Percentiles rank a stretch among this genome's conserved stretches.
These are phyloP conservation scores for Komagataella mondaviorum DNA, from an alignment of 805 yeast species.

Conservation along the genomic window DNA sequence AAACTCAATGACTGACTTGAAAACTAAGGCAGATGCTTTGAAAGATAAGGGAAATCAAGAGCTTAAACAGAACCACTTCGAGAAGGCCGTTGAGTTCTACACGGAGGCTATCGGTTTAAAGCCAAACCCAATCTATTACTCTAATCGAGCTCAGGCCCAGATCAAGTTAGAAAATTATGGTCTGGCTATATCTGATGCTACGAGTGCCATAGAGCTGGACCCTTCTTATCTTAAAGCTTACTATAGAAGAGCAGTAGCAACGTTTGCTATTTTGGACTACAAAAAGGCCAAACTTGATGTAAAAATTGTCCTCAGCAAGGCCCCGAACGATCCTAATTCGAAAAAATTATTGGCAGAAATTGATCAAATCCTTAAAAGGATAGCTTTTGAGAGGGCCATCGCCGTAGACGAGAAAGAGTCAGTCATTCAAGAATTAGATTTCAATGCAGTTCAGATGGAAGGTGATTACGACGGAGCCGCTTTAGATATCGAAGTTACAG, in stretches of 20 bases:
- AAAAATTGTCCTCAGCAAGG: conserved; percentile 40
- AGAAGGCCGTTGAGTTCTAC: conserved; percentile 56
- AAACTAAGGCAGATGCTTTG: conserved; percentile 26
- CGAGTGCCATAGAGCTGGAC: conserved; percentile 55
- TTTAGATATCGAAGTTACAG: conserved; percentile 26
- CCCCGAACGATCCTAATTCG: conserved; percentile 63
- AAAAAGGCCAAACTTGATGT: conserved; percentile 64
- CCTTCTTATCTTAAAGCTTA: conserved; percentile 63
- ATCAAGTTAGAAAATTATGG: conserved; percentile 82
- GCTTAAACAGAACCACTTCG: conserved; percentile 51
- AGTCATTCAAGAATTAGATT: conserved; percentile 33
- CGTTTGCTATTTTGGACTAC: conserved; percentile 63
- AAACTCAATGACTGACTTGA: background rate
- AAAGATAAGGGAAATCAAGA: conserved; percentile 66
- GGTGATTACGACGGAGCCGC: conserved; percentile 46
- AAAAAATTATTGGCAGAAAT: conserved; percentile 48
- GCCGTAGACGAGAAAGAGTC: conserved; percentile 48
- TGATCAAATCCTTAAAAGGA: conserved; percentile 48
- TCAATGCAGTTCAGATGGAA: conserved; percentile 34
- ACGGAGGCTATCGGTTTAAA: conserved; percentile 63
- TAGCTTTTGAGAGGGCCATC: conserved; percentile 81
- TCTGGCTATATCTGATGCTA: conserved; percentile 68
- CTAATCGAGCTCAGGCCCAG: conserved; percentile 86
- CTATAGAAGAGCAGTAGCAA: conserved; percentile 77
- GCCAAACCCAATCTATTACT: conserved; percentile 49